Evolutionary conservation across 257 asterid species (phyloP).

Genomic region (Nicotiana noctiflora): DNA sequence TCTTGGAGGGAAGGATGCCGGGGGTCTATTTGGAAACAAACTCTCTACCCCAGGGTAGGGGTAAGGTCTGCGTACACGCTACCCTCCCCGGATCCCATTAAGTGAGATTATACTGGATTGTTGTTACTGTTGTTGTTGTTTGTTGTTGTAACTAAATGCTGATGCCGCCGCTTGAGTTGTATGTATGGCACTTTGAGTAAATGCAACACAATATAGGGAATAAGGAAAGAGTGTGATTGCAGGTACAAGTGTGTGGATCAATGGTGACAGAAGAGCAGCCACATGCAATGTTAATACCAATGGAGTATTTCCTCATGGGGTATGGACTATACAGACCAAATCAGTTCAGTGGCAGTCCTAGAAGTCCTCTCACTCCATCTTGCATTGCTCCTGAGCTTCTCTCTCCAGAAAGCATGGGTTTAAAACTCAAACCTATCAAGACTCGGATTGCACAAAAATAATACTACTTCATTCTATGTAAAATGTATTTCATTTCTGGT

Average conservation of each 20-base stretch:
- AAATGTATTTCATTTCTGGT: slow-evolving; percentile 17
- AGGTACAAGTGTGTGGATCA: slow-evolving; percentile 92
- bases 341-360: slow-evolving; percentile 61
- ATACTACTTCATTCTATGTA: slow-evolving; percentile 22
- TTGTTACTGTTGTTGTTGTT: too few species aligned
- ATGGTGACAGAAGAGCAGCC: slow-evolving; percentile 97
- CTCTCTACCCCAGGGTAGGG: too few species aligned
- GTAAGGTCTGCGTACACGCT: too few species aligned
- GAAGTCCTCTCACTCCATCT: slow-evolving; percentile 76
- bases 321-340: slow-evolving; percentile 57
- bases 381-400: slow-evolving; percentile 83
- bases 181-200: too few species aligned
- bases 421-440: slow-evolving; percentile 85
- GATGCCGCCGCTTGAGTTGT: background rate
- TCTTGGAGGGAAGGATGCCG: too few species aligned
- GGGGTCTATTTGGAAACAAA: too few species aligned
- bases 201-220: background rate
- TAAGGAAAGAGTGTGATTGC: slow-evolving; percentile 11
- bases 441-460: slow-evolving; percentile 39
- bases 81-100: too few species aligned
- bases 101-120: too few species aligned
- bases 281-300: slow-evolving; percentile 76
- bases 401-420: slow-evolving; percentile 90
- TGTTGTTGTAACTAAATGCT: background rate
- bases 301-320: slow-evolving; percentile 79